Evolutionary conservation across 331 rosid genomes (phyloP).

Genomic region (Stylosanthes scabra): DNA sequence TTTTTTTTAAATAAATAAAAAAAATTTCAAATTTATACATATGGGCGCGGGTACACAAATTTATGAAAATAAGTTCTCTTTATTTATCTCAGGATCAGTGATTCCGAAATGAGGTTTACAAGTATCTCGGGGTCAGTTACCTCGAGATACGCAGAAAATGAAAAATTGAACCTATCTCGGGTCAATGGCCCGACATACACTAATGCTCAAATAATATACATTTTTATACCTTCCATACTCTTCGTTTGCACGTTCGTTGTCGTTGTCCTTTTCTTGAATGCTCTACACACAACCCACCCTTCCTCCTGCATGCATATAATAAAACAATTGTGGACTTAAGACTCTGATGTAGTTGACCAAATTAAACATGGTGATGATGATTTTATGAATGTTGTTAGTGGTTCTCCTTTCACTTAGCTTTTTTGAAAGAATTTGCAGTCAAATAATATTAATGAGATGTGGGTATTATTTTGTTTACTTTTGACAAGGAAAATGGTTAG

Average conservation of each 20-base stretch:
- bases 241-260: conserved; percentile 61
- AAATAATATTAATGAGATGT: conserved; percentile 30
- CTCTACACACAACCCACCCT: conserved; percentile 99
- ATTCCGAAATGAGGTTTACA: too few relatives aligned
- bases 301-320: conserved; percentile 67
- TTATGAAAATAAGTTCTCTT: too few relatives aligned
- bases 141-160: too few relatives aligned
- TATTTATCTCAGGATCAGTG: too few relatives aligned
- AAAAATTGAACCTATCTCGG: too few relatives aligned
- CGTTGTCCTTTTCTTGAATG: conserved; percentile 79
- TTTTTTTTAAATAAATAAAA: too few relatives aligned
- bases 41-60: too few relatives aligned
- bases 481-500: conserved; percentile 43
- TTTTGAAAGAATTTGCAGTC: conserved; percentile 36
- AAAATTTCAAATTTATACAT: too few relatives aligned
- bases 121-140: too few relatives aligned
- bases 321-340: background rate
- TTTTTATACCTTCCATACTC: conserved; percentile 45
- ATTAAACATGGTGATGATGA: conserved; percentile 26
- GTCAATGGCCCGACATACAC: too few relatives aligned
- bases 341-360: conserved; percentile 2
- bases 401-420: conserved; percentile 31
- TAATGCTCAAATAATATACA: too few relatives aligned
- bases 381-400: conserved; percentile 1
- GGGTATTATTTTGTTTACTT: conserved; percentile 9